Evolutionary conservation across 345 rosid genomes (phyloP).

Genomic region (Citrus trifoliata): DNA sequence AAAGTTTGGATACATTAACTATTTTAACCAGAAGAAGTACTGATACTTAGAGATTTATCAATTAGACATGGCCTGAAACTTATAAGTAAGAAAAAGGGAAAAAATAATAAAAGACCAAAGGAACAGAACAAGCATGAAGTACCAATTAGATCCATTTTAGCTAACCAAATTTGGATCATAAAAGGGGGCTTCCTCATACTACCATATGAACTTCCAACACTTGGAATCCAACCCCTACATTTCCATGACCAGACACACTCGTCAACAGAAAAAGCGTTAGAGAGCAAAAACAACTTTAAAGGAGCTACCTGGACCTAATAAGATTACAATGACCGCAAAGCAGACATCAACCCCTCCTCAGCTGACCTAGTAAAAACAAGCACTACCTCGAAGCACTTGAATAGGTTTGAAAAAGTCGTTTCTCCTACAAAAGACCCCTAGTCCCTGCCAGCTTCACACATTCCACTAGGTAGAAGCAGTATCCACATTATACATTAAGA

Average conservation of each 20-base stretch:
- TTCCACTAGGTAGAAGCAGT: not conserved
- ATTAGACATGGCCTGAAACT: not conserved
- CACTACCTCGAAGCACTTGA: not conserved
- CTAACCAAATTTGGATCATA: not conserved
- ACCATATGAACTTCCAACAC: not conserved
- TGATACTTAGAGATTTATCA: not conserved
- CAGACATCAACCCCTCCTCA: not conserved
- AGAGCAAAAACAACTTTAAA: not conserved
- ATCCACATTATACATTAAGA: not conserved
- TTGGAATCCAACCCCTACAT: not conserved
- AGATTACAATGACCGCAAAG: not conserved
- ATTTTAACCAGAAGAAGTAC: not conserved
- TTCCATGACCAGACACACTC: not conserved
- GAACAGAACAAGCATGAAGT: not conserved
- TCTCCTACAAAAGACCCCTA: no score
- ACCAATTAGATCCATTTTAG: not conserved
- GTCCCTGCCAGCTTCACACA: not conserved
- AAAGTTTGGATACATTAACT: not conserved
- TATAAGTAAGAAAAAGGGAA: not conserved
- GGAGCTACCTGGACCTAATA: not conserved
- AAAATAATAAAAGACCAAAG: not conserved
- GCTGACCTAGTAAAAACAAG: not conserved
- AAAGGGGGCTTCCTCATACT: not conserved
- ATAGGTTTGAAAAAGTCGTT: not conserved
- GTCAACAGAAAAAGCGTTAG: not conserved